A percentile compares a stretch with the other conserved stretches of the same genome.
phyloP scores from a whole-genome alignment of 139 green algal genomes.

The Chlorokybus atmophyticus region DNA sequence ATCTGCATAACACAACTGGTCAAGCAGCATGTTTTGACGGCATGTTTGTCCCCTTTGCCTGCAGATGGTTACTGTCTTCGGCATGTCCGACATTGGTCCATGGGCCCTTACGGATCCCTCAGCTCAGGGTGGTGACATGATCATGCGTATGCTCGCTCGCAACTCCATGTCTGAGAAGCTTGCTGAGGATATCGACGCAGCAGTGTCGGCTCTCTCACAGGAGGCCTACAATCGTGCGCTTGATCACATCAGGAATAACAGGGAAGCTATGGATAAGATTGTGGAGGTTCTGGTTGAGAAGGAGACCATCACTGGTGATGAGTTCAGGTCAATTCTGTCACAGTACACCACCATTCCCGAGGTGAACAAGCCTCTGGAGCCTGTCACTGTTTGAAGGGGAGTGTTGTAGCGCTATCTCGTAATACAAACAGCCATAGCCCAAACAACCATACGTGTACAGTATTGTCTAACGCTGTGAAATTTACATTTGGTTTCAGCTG shows the following conservation, averaged over 20 bases:
- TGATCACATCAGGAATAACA: slow-evolving; percentile 67
- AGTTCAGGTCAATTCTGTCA: slow-evolving; percentile 76
- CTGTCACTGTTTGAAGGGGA: no score
- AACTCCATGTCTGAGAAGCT: slow-evolving; percentile 94
- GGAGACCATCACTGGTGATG: slow-evolving; percentile 85
- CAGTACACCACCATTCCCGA: slow-evolving; percentile 75
- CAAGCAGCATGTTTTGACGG: no score
- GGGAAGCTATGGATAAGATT: slow-evolving; percentile 84
- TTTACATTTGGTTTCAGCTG: no score
- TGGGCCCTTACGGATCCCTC: slow-evolving; percentile 82
- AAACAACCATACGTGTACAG: no score
- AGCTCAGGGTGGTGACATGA: slow-evolving; percentile 73
- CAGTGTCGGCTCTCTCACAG: slow-evolving; percentile 70
- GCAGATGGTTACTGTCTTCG: slow-evolving; percentile 98
- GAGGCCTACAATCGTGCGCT: slow-evolving; percentile 62
- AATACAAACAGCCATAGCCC: no score
- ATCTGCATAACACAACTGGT: no score
- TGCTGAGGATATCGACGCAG: slow-evolving; percentile 76
- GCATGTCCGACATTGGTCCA: slow-evolving; percentile 93
- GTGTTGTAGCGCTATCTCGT: no score
- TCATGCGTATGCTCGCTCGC: slow-evolving; percentile 97
- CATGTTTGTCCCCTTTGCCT: no score
- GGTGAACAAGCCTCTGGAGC: no score
- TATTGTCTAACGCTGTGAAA: no score
- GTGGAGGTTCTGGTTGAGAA: slow-evolving; percentile 86